A percentile compares a stretch with the other conserved stretches of the same genome.
Conservation (phyloP, 495 filamentous ascomycete genomes). For the Trichoderma reesei region DNA sequence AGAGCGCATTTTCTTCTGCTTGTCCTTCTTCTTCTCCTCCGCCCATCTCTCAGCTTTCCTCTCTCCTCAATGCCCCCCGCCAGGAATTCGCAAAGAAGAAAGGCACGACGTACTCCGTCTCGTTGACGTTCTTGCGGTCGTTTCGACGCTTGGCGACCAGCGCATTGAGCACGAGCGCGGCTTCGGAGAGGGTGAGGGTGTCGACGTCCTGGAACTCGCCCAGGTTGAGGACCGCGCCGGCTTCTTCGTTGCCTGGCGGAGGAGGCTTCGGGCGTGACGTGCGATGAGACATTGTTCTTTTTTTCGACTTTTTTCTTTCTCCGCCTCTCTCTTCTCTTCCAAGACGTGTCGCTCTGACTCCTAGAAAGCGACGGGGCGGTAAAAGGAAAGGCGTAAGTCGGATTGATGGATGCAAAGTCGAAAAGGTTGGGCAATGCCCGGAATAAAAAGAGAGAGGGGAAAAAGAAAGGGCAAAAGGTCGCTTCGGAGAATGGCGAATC, state of each 20-base stretch:
- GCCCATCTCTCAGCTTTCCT: background rate
- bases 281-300: constrained; percentile 14
- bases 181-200: constrained; percentile 79
- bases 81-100: too few relatives aligned
- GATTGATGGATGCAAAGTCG: background rate
- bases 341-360: background rate
- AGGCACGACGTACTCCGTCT: constrained; percentile 45
- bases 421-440: background rate
- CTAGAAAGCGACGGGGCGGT: background rate
- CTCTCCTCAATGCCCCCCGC: background rate
- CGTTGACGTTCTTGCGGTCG: constrained; percentile 53
- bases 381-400: background rate
- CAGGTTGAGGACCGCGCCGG: constrained; percentile 66
- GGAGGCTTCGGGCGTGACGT: constrained; percentile 64
- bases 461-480: background rate
- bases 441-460: background rate
- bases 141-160: constrained; percentile 64
- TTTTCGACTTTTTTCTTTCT: background rate
- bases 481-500: background rate
- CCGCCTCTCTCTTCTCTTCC: background rate
- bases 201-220: constrained; percentile 88
- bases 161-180: constrained; percentile 81
- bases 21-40: background rate
- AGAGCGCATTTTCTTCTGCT: background rate
- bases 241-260: constrained; percentile 80